phyloP scores from a whole-genome alignment of 257 asterid genomes.

The Capsicum rhomboideum region DNA sequence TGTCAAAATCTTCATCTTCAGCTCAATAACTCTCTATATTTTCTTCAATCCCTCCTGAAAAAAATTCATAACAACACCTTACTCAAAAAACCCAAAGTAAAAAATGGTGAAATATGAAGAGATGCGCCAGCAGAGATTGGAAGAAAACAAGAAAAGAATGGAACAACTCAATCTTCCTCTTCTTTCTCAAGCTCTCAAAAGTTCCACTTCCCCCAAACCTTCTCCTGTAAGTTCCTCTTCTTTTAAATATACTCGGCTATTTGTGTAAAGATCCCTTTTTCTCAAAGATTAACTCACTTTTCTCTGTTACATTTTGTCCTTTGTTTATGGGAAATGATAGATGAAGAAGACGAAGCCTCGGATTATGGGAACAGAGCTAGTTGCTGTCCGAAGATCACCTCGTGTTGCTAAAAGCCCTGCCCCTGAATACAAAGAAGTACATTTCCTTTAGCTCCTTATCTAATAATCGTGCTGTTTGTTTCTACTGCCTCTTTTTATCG shows the following conservation, averaged over 20 bases:
- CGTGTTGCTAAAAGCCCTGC: conserved; percentile 52
- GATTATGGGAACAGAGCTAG: conserved; percentile 52
- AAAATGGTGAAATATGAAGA: conserved; percentile 72
- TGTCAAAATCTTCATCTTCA: not conserved
- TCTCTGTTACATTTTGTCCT: not conserved
- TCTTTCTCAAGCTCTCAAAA: conserved; percentile 59
- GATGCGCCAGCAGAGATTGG: conserved; percentile 54
- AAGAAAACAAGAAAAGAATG: conserved; percentile 81
- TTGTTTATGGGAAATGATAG: conserved; percentile 19
- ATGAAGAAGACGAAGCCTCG: conserved; percentile 67
- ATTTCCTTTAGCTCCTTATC: no score
- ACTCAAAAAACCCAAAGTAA: not conserved
- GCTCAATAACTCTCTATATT: not conserved
- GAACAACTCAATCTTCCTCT: conserved; percentile 79
- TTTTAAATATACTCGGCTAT: not conserved
- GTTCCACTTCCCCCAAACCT: conserved; percentile 59
- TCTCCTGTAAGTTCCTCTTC: conserved; percentile 40
- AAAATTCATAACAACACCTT: no score
- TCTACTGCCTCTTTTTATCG: no score
- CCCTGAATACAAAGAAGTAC: conserved; percentile 65
- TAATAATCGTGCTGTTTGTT: no score
- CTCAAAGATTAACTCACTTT: not conserved
- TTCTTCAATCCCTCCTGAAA: not conserved
- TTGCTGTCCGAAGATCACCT: conserved; percentile 69
- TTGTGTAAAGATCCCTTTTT: not conserved